These are phyloP conservation scores for Daldinia sp. DNA, from an alignment of 2,329 filamentous ascomycete species.

Conservation along the genomic window DNA sequence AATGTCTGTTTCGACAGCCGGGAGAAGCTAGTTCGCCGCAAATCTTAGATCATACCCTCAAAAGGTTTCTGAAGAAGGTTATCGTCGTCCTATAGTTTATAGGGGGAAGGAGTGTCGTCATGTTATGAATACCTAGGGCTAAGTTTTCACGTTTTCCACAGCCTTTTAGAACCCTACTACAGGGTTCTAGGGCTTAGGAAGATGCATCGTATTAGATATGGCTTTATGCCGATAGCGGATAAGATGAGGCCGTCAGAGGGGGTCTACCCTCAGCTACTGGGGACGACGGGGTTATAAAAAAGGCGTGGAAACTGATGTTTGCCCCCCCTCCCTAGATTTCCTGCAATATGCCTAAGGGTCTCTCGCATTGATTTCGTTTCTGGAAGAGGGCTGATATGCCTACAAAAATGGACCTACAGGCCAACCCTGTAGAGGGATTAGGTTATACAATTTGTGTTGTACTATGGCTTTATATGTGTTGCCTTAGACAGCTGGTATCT, in stretches of 20 bases:
- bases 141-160: not conserved
- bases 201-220: slow-evolving; percentile 7
- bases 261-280: not conserved
- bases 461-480: not conserved
- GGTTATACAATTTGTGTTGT: slow-evolving; percentile 20
- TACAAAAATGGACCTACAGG: slow-evolving; percentile 22
- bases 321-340: not conserved
- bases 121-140: not conserved
- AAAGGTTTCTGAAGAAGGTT: not conserved
- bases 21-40: slow-evolving; percentile 40
- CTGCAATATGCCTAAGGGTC: not conserved
- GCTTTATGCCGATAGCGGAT: slow-evolving; percentile 2
- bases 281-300: not conserved
- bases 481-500: slow-evolving; percentile 1
- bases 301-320: not conserved
- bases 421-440: slow-evolving; percentile 4
- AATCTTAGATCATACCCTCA: not conserved
- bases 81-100: not conserved
- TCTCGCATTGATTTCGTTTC: not conserved
- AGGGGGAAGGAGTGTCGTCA: not conserved
- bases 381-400: not conserved
- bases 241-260: not conserved
- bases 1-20: slow-evolving; percentile 62
- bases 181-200: slow-evolving; percentile 1
- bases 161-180: not conserved